Evolutionary conservation across 345 rosid genomes (phyloP), one percentile per base, ranked within the genome.

Genomic region (Euphorbia lathyris): DNA sequence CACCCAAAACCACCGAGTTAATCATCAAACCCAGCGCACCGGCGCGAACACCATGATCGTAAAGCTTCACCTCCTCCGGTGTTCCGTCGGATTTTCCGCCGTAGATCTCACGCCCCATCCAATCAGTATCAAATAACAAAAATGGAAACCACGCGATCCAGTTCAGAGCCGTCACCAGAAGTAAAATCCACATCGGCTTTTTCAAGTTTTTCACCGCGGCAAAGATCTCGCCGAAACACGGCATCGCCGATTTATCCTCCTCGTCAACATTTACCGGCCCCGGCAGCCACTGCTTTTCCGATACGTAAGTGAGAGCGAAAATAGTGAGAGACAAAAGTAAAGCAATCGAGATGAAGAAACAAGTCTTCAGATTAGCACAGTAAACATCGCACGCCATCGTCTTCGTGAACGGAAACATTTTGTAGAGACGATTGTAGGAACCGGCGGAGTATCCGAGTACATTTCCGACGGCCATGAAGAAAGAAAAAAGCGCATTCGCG

Each of bases 111-210:
- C 90, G 77, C 22, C 97, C 98, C 91, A 89, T 85, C 98, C 97
- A 93, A 22, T 93, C 97, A 7, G 98, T 93, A 77, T 90, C 90
- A 76, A 80, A 91, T 55, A 91, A 74, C 52, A 91, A 69, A 80
- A 93, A 93, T 7, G 97, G 98, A 67, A 91, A 91, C 97, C 97
- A 91, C 0, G 89, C 97, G 22, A 87, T 58, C 98, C 98, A 94
- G 78, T 94, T 94, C 1, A 94, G 79, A 27, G 86, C 81, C 19
- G 97, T 94, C 30, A 91, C 97, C 23, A 85, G 42, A 1, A 88
- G 85, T 16, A 93, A 78, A 52, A 91, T 76, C 89, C 96, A 87
- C 92, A 89, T 91, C 4, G 94, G 93, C 47, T 61, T 83, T 55
- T 86, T 52, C 59, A 92, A 63, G 12, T 72, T 75, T 63, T 84